These are phyloP conservation scores for Lentinula boryana DNA, from an alignment of 768 basidiomycete genomes.

Conservation along the genomic window DNA sequence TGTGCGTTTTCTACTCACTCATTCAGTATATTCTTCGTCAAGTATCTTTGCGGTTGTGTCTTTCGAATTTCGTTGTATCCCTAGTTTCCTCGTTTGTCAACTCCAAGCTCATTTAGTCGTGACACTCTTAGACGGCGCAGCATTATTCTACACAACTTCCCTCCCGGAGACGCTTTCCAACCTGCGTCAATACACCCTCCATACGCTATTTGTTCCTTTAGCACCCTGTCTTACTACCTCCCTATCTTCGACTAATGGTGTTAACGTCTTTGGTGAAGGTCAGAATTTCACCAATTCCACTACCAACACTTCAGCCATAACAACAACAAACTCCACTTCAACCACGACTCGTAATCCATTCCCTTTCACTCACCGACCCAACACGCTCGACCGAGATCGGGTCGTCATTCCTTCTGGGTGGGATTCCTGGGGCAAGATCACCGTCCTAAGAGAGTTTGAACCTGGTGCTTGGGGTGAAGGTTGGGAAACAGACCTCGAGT, in stretches of 20 bases:
- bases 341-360: conserved; percentile 71
- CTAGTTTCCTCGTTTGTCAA: too few relatives aligned
- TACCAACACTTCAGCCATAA: conserved; percentile 48
- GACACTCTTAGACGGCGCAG: conserved; percentile 69
- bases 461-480: conserved; percentile 73
- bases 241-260: conserved; percentile 47
- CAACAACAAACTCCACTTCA: conserved; percentile 25
- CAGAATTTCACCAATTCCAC: conserved; percentile 52
- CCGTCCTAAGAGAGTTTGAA: conserved; percentile 87
- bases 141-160: conserved; percentile 85
- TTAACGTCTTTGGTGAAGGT: conserved; percentile 29
- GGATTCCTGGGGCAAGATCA: conserved; percentile 98
- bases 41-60: neutral
- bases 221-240: conserved; percentile 55
- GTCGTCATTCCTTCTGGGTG: conserved; percentile 93
- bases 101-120: neutral
- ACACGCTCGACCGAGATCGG: conserved; percentile 87
- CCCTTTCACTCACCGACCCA: conserved; percentile 82
- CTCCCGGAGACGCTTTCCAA: conserved; percentile 69
- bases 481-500: conserved; percentile 67
- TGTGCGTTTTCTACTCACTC: conserved; percentile 47
- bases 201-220: conserved; percentile 72
- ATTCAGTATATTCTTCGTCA: neutral
- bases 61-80: too few relatives aligned
- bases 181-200: conserved; percentile 79